A percentile compares a stretch with the other conserved stretches of the same genome.
Conservation (phyloP, 345 rosid species). For the Orychophragmus violaceus region DNA sequence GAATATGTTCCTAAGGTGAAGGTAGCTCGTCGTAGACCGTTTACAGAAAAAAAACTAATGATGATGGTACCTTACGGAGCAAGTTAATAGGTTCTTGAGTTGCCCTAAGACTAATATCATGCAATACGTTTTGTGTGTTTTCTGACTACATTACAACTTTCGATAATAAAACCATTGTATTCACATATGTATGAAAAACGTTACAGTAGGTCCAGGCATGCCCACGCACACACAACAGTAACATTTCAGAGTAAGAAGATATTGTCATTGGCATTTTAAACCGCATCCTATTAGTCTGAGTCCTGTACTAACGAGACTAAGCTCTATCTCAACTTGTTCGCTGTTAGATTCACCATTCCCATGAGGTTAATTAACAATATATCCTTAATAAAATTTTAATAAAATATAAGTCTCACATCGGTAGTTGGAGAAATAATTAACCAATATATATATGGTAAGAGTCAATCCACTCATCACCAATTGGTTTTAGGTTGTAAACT, state of each 20-base stretch:
- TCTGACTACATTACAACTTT: not conserved
- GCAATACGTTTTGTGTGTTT: not conserved
- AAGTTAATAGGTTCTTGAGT: not conserved
- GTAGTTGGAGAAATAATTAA: no score
- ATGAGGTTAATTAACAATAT: no score
- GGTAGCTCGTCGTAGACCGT: not conserved
- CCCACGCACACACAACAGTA: not conserved
- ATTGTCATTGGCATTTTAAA: not conserved
- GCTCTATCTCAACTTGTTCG: conserved; percentile 8
- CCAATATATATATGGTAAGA: no score
- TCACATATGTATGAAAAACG: not conserved
- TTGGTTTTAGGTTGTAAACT: no score
- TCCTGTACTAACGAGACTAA: not conserved
- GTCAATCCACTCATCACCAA: no score
- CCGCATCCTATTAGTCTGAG: conserved; percentile 8
- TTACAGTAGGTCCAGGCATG: not conserved
- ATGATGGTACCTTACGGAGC: not conserved
- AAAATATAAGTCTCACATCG: no score
- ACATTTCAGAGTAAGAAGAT: not conserved
- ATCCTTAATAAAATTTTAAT: no score
- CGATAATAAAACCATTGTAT: not conserved
- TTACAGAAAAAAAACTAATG: not conserved
- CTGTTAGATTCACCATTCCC: not conserved
- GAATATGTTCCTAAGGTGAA: not conserved
- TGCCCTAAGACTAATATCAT: not conserved